phyloP scores from a whole-genome alignment of 768 basidiomycete genomes.

The Boletus coccyginus region DNA sequence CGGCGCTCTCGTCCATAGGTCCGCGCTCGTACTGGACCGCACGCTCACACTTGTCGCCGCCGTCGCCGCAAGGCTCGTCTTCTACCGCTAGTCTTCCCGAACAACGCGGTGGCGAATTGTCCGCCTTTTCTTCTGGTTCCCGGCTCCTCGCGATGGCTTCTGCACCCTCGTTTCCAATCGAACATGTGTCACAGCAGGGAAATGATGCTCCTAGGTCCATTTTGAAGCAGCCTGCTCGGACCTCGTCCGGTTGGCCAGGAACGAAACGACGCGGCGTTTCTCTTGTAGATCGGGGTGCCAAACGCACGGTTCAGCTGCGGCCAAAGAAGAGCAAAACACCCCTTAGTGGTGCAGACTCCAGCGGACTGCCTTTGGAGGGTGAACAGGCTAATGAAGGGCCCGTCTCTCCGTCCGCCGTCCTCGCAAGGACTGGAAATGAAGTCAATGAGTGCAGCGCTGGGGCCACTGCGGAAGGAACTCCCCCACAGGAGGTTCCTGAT shows the following conservation, averaged over 20 bases:
- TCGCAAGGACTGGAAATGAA: slow-evolving; percentile 56
- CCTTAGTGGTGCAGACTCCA: slow-evolving; percentile 18
- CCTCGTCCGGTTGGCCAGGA: slow-evolving; percentile 4
- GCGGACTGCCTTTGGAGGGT: neutral
- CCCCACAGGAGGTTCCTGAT: slow-evolving; percentile 34
- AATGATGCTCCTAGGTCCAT: slow-evolving; percentile 21
- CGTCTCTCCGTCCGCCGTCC: slow-evolving; percentile 61
- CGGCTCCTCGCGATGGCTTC: slow-evolving; percentile 19
- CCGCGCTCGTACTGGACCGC: slow-evolving; percentile 24
- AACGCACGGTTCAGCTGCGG: slow-evolving; percentile 5
- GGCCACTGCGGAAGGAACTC: slow-evolving; percentile 38
- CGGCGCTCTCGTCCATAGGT: slow-evolving; percentile 20
- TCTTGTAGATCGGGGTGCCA: slow-evolving; percentile 10
- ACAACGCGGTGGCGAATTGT: slow-evolving; percentile 5
- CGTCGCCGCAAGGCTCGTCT: slow-evolving; percentile 11
- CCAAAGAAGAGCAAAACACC: slow-evolving; percentile 23
- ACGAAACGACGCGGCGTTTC: slow-evolving; percentile 12
- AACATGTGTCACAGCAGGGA: slow-evolving; percentile 5
- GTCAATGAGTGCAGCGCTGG: slow-evolving; percentile 65
- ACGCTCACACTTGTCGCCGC: slow-evolving; percentile 14
- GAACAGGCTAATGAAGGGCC: slow-evolving; percentile 31
- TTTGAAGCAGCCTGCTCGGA: slow-evolving; percentile 17
- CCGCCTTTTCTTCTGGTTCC: slow-evolving; percentile 24
- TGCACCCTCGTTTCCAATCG: slow-evolving; percentile 8
- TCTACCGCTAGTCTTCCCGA: slow-evolving; percentile 16